Conservation (phyloP, 192 early-diverging fungal genomes). For the Coemansia sp. region DNA sequence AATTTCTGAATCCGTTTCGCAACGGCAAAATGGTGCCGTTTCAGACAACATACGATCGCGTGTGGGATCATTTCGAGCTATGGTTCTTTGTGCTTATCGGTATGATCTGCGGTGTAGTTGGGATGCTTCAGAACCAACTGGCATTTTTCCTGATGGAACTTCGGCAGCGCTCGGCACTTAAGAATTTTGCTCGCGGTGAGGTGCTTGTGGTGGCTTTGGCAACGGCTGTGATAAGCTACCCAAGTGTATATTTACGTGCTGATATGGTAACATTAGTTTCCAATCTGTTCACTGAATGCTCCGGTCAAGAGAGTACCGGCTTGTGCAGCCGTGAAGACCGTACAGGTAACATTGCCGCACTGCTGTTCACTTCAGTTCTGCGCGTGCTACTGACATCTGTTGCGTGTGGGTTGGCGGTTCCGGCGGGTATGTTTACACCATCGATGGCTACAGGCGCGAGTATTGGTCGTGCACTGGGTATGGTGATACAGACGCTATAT, state of each 20-base stretch:
- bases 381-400: slow-evolving; percentile 66
- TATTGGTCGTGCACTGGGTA: slow-evolving; percentile 90
- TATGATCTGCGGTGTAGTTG: slow-evolving; percentile 60
- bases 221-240: slow-evolving; percentile 53
- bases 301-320: slow-evolving; percentile 40
- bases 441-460: slow-evolving; percentile 88
- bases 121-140: slow-evolving; percentile 41
- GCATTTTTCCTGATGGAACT: slow-evolving; percentile 40
- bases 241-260: slow-evolving; percentile 52
- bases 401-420: slow-evolving; percentile 74
- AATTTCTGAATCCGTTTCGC: slow-evolving; percentile 81
- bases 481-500: slow-evolving; percentile 66
- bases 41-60: slow-evolving; percentile 84
- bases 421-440: slow-evolving; percentile 81
- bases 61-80: slow-evolving; percentile 93
- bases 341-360: slow-evolving; percentile 46
- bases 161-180: slow-evolving; percentile 40
- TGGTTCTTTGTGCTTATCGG: slow-evolving; percentile 83
- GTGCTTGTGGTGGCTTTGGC: slow-evolving; percentile 49
- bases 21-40: slow-evolving; percentile 83
- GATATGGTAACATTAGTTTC: slow-evolving; percentile 56
- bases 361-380: slow-evolving; percentile 61
- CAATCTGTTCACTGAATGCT: slow-evolving; percentile 59
- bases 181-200: slow-evolving; percentile 51
- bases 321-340: slow-evolving; percentile 44